These are phyloP conservation scores for Stachybotrys chlorohalonatus DNA, from an alignment of 2,329 filamentous ascomycete species.

Conservation along the genomic window DNA sequence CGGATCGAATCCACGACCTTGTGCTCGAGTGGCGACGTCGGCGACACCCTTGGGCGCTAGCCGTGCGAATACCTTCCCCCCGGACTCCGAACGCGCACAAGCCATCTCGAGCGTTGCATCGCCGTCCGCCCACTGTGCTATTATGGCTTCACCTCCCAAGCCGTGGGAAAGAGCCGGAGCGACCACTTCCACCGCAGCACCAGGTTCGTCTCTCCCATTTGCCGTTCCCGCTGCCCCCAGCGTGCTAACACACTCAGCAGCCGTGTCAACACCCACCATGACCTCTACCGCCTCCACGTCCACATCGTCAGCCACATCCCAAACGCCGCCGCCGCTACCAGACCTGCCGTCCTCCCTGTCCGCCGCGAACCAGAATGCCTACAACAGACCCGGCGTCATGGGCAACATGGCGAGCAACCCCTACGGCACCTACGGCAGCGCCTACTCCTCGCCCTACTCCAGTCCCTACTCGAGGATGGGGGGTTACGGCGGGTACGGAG, in stretches of 20 bases:
- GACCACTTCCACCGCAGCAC: conserved; percentile 38
- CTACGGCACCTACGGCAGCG: conserved; percentile 31
- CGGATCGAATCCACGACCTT: neutral
- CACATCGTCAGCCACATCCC: conserved; percentile 25
- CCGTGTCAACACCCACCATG: conserved; percentile 28
- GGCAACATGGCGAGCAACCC: conserved; percentile 42
- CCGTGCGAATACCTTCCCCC: too few relatives aligned
- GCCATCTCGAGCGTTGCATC: too few relatives aligned
- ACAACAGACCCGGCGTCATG: conserved; percentile 45
- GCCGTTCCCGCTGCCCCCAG: conserved; percentile 3
- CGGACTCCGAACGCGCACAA: too few relatives aligned
- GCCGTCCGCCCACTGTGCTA: neutral
- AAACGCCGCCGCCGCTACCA: conserved; percentile 58
- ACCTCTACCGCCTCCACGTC: conserved; percentile 28
- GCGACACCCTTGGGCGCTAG: neutral
- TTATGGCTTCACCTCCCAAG: conserved; percentile 80
- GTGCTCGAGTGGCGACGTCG: neutral
- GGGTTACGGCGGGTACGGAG: conserved; percentile 33
- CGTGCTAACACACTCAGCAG: conserved; percentile 16
- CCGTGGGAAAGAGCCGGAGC: conserved; percentile 85
- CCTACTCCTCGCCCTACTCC: conserved; percentile 29
- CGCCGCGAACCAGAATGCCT: conserved; percentile 81
- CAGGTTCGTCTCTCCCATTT: conserved; percentile 2
- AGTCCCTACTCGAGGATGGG: conserved; percentile 39
- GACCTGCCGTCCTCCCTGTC: conserved; percentile 71